These are phyloP conservation scores for Saccharomycodes ludwigii DNA, from an alignment of 805 yeast genomes.

Conservation along the genomic window DNA sequence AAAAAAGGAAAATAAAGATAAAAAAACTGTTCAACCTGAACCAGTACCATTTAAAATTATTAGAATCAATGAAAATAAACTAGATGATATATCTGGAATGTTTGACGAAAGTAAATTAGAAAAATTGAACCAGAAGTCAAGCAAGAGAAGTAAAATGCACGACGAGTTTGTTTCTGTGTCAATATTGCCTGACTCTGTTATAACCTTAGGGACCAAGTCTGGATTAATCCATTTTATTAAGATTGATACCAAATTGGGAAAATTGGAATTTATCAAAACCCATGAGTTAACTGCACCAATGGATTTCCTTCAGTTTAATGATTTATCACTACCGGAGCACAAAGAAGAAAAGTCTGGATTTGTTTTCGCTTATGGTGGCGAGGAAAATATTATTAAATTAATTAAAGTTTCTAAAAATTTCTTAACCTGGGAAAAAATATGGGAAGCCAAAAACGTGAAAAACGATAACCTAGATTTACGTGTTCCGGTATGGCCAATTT, in stretches of 20 bases:
- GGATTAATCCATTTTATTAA: constrained; percentile 24
- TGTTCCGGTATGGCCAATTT: constrained; percentile 68
- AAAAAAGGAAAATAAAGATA: not conserved
- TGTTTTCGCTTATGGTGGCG: constrained; percentile 74
- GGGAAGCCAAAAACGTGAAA: constrained; percentile 73
- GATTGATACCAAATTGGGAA: constrained; percentile 11
- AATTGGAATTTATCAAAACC: constrained; percentile 9
- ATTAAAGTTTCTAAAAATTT: constrained; percentile 15
- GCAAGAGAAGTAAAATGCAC: constrained; percentile 17
- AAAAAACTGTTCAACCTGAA: constrained; percentile 6
- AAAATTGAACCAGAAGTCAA: constrained; percentile 14
- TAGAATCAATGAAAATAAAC: not conserved
- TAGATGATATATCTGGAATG: constrained; percentile 11
- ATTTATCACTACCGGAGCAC: constrained; percentile 34
- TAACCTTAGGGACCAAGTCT: constrained; percentile 23
- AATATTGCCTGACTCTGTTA: constrained; percentile 14
- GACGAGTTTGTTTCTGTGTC: constrained; percentile 29
- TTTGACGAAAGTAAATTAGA: constrained; percentile 15
- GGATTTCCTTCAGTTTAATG: constrained; percentile 32
- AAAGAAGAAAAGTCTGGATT: constrained; percentile 17
- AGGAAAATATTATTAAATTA: constrained; percentile 41
- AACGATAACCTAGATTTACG: constrained; percentile 66
- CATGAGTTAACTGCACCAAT: constrained; percentile 32
- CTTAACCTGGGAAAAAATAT: constrained; percentile 28
- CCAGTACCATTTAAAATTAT: not conserved